A percentile compares a stretch with the other conserved stretches of the same genome.
Conservation (phyloP, 1,284 basidiomycete genomes). For the Ganoderma boninense region DNA sequence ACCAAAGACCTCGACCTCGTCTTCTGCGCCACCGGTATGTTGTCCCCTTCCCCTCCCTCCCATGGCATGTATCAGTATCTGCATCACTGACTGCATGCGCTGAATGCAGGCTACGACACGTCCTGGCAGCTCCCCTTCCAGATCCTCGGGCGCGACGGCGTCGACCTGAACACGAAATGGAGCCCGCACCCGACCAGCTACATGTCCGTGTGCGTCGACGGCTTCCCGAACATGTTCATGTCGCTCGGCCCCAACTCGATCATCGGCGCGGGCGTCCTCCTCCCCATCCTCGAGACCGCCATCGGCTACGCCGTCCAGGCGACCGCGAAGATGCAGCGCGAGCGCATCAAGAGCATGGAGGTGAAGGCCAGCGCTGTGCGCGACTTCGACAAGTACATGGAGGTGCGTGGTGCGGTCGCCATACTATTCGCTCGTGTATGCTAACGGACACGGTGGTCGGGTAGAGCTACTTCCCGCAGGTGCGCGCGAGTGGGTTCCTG, state of each 20-base stretch:
- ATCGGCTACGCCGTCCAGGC: conserved; percentile 61
- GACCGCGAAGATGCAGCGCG: conserved; percentile 64
- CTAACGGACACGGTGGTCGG: background rate
- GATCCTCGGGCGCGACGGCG: conserved; percentile 58
- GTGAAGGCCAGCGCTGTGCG: background rate
- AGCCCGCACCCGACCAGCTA: conserved; percentile 63
- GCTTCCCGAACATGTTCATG: conserved; percentile 70
- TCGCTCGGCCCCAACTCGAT: conserved; percentile 64
- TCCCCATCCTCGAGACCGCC: conserved; percentile 61
- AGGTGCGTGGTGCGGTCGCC: background rate
- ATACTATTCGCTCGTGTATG: background rate
- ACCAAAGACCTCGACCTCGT: conserved; percentile 65
- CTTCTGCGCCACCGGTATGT: conserved; percentile 41
- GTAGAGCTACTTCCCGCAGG: conserved; percentile 22
- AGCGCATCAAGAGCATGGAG: conserved; percentile 61
- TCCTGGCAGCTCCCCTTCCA: conserved; percentile 59
- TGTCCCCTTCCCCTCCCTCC: background rate
- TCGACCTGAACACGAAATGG: conserved; percentile 58
- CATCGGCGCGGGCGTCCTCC: conserved; percentile 61
- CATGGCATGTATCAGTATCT: too few species aligned
- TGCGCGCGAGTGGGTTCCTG: too few species aligned
- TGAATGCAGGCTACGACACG: conserved; percentile 57
- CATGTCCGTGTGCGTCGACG: conserved; percentile 60
- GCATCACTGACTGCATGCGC: too few species aligned
- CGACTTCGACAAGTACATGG: conserved; percentile 2